Conservation (phyloP, 1,139 yeast genomes). For the Debaryomyces robertsiae region DNA sequence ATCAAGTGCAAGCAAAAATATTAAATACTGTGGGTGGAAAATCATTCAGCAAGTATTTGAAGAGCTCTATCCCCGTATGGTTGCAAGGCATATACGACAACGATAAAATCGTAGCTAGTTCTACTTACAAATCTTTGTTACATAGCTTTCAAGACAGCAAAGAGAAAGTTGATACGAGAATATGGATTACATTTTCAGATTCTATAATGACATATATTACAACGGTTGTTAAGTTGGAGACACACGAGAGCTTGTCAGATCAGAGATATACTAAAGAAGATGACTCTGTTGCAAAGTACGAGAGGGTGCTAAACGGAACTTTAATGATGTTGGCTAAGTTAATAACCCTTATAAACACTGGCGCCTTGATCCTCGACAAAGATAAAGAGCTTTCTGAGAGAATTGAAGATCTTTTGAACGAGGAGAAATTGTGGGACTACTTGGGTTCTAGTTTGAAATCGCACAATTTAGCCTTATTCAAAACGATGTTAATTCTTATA, state of each 20-base stretch:
- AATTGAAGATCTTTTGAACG: slow-evolving; percentile 35
- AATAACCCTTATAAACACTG: slow-evolving; percentile 23
- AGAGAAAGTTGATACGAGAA: slow-evolving; percentile 53
- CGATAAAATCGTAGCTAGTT: slow-evolving; percentile 60
- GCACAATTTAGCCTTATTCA: slow-evolving; percentile 50
- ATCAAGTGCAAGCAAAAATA: slow-evolving; percentile 60
- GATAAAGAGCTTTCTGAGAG: slow-evolving; percentile 13
- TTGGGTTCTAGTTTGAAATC: slow-evolving; percentile 32
- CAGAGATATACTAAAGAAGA: slow-evolving; percentile 68
- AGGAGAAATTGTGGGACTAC: slow-evolving; percentile 49
- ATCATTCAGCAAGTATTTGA: slow-evolving; percentile 60
- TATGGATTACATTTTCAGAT: slow-evolving; percentile 61
- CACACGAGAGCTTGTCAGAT: slow-evolving; percentile 69
- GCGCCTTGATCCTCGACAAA: slow-evolving; percentile 12
- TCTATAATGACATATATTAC: slow-evolving; percentile 58
- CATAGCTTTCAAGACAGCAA: slow-evolving; percentile 58
- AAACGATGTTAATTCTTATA: slow-evolving; percentile 41
- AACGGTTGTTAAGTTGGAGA: slow-evolving; percentile 57
- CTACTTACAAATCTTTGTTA: slow-evolving; percentile 51
- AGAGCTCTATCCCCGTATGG: slow-evolving; percentile 74
- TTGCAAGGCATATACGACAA: slow-evolving; percentile 69
- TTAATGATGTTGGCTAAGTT: slow-evolving; percentile 53
- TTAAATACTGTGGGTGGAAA: slow-evolving; percentile 60
- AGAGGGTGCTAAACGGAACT: slow-evolving; percentile 57
- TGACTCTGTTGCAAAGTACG: slow-evolving; percentile 69